phyloP scores from a whole-genome alignment of 2,329 filamentous ascomycete genomes.

The Aureobasidium sp. region DNA sequence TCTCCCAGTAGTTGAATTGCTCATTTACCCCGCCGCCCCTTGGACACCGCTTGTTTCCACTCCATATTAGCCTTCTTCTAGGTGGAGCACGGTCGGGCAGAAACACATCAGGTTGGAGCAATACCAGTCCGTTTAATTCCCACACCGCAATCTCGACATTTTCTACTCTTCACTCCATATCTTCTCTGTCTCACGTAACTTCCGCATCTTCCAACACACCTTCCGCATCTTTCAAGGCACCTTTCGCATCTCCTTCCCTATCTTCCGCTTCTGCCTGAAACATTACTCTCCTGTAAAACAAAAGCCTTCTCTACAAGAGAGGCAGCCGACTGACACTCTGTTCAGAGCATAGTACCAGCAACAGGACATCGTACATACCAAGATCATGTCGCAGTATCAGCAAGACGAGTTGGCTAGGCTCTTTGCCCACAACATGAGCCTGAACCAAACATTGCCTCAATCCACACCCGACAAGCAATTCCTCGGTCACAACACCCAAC shows the following conservation, averaged over 20 bases:
- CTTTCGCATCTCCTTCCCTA: not conserved
- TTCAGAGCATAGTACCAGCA: conserved; percentile 33
- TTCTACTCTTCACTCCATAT: not conserved
- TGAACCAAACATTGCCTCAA: conserved; percentile 30
- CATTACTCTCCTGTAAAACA: conserved; percentile 34
- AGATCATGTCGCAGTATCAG: conserved; percentile 46
- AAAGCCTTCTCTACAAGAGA: conserved; percentile 6
- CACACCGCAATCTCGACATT: not conserved
- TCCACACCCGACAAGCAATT: conserved; percentile 27
- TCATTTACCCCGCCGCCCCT: conserved; percentile 10
- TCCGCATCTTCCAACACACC: not conserved
- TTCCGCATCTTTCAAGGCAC: conserved; percentile 16
- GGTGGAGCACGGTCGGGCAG: conserved; percentile 9
- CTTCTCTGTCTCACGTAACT: not conserved
- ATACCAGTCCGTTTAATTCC: conserved; percentile 8
- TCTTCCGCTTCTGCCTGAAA: conserved; percentile 23
- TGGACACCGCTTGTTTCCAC: conserved; percentile 11
- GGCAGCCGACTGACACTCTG: conserved; percentile 14
- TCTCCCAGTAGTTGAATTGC: not conserved
- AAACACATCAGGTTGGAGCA: conserved; percentile 5
- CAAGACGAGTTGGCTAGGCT: conserved; percentile 77
- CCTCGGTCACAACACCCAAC: conserved; percentile 29
- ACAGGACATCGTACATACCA: conserved; percentile 21
- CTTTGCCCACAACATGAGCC: conserved; percentile 66
- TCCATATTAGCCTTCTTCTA: conserved; percentile 5